Percentiles rank a stretch among this genome's conserved stretches.
phyloP scores from a whole-genome alignment of 495 filamentous ascomycete genomes.

The Aspergillus affinis region DNA sequence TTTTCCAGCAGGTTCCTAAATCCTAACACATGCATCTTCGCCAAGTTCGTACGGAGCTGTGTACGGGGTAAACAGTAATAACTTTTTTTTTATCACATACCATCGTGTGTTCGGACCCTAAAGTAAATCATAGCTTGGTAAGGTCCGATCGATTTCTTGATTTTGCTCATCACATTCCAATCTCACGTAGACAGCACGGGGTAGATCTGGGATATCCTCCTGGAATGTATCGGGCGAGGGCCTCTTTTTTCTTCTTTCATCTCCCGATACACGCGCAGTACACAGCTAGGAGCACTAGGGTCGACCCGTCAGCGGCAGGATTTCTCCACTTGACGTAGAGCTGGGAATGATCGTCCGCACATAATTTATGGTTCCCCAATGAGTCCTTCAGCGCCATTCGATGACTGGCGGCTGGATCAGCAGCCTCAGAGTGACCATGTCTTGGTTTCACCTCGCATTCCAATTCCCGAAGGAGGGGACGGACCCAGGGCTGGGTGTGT shows the following conservation, averaged over 20 bases:
- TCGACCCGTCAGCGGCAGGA: background rate
- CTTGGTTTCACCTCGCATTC: background rate
- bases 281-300: background rate
- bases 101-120: too few species aligned
- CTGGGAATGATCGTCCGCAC: slow-evolving; percentile 2
- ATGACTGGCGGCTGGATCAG: background rate
- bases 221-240: background rate
- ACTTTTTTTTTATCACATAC: background rate
- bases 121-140: background rate
- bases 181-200: background rate
- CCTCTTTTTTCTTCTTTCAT: too few species aligned
- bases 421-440: background rate
- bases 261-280: background rate
- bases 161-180: background rate
- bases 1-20: background rate
- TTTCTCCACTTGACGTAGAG: background rate
- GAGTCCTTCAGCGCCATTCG: background rate
- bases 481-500: background rate
- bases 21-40: background rate
- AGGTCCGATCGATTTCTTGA: background rate
- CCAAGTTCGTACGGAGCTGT: too few species aligned
- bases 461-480: background rate
- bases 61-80: too few species aligned
- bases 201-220: background rate
- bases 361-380: background rate